A percentile compares a stretch with the other conserved stretches of the same genome.
Evolutionary conservation across 352 stramenopile genomes (phyloP).

Genomic region (Elongisporangium undulatum): DNA sequence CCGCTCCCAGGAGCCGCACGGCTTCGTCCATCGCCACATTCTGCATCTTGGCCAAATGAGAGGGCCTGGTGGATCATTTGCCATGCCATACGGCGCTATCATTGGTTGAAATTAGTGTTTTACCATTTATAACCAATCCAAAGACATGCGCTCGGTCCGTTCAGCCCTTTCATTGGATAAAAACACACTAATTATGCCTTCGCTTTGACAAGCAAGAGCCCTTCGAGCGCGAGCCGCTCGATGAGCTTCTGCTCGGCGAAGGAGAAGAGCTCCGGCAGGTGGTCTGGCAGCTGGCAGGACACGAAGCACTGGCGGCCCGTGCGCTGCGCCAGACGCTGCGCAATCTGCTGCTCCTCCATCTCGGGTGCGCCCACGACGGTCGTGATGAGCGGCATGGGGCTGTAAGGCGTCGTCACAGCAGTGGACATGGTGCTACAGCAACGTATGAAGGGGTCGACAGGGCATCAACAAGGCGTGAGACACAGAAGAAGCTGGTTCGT

Average conservation of each 20-base stretch:
- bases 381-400: constrained; percentile 73
- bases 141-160: background rate
- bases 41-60: background rate
- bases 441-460: background rate
- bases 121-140: background rate
- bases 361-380: constrained; percentile 60
- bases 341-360: constrained; percentile 81
- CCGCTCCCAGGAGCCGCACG: constrained; percentile 55
- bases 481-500: background rate
- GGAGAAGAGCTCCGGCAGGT: constrained; percentile 62
- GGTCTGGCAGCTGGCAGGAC: constrained; percentile 71
- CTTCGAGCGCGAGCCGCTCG: constrained; percentile 43
- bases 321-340: constrained; percentile 58
- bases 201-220: constrained; percentile 16
- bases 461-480: background rate
- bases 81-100: background rate
- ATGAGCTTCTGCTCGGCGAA: constrained; percentile 69
- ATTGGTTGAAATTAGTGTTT: background rate
- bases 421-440: constrained; percentile 63
- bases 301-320: constrained; percentile 76
- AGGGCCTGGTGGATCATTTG: background rate
- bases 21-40: constrained; percentile 50
- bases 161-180: constrained; percentile 1
- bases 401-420: constrained; percentile 71
- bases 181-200: background rate